These are phyloP conservation scores for Globisporangium middletonii DNA, from an alignment of 352 stramenopile species.

Conservation along the genomic window DNA sequence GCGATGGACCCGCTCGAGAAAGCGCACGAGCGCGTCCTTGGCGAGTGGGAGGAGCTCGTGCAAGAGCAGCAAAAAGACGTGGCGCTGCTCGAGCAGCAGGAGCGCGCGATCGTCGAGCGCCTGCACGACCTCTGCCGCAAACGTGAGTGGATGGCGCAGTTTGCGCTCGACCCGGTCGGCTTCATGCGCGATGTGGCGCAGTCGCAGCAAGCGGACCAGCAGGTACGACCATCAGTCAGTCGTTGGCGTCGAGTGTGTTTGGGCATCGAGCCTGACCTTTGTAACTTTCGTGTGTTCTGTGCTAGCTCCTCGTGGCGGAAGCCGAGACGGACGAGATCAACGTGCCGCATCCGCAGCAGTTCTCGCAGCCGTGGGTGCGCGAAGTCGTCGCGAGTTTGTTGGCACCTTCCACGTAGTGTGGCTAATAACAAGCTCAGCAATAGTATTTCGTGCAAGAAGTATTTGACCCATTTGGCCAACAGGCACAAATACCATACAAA, in stretches of 20 bases:
- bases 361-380: conserved; percentile 67
- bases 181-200: conserved; percentile 55
- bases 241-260: background rate
- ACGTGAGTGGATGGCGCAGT: conserved; percentile 66
- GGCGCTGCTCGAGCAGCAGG: conserved; percentile 48
- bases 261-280: background rate
- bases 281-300: background rate
- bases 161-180: conserved; percentile 52
- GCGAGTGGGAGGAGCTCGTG: conserved; percentile 56
- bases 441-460: too few species aligned
- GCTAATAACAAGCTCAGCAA: too few species aligned
- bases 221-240: conserved; percentile 21
- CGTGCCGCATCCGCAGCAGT: conserved; percentile 52
- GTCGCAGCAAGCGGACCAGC: conserved; percentile 54
- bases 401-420: too few species aligned
- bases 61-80: conserved; percentile 64
- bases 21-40: conserved; percentile 24
- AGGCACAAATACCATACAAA: too few species aligned
- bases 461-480: too few species aligned
- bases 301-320: conserved; percentile 48
- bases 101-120: conserved; percentile 41
- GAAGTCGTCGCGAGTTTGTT: conserved; percentile 37
- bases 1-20: conserved; percentile 45
- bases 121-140: conserved; percentile 45
- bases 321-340: conserved; percentile 57